Evolutionary conservation across 192 early-diverging fungal genomes (phyloP), one percentile per base, ranked within the genome.

Genomic region (Lobosporangium transversale): DNA sequence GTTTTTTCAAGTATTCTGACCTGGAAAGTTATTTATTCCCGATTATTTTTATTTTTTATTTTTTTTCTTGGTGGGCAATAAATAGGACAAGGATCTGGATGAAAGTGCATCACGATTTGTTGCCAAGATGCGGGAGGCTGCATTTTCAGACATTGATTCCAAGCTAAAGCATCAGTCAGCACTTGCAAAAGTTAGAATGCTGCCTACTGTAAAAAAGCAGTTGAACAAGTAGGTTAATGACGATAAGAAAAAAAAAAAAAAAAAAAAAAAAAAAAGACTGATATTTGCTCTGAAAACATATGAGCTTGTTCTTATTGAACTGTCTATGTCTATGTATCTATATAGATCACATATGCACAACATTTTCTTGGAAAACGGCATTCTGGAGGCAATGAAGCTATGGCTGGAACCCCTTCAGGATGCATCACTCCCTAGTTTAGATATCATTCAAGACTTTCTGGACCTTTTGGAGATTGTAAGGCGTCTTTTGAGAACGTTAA

Each of bases 331-430:
- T n/a, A n/a, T n/a, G n/a, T n/a, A n/a, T n/a, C n/a, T 2, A 20
- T 20, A 20, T 40, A 88, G 89, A 62, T 75, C 85, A 30, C 84
- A 89, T 35, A 73, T 89, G 24, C 88, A 91, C 62, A 90, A 91
- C 49, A 86, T 86, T 7, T 89, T 93, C 64, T 61, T 97, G 55
- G 94, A 97, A 26, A 92, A 93, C 70, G 86, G 91, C 70, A 90
- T 97, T 45, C 74, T 96, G 54, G 91, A 93, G 40, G 87, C 91
- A 23, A 91, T 97, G 64, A 89, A 90, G 51, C 63, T 91, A 10
- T 97, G 96, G 95, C 82, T 97, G 31, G 96, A 97, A 68, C 96
- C 96, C 20, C 78, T 96, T 20, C 88, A 89, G 24, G 94, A 97
- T 66, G 91, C 92, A 29, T 92, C 93, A 15, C 80, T 97, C 69